Conservation (phyloP, 2,329 filamentous ascomycete genomes). For the Apiospora pterosperma region DNA sequence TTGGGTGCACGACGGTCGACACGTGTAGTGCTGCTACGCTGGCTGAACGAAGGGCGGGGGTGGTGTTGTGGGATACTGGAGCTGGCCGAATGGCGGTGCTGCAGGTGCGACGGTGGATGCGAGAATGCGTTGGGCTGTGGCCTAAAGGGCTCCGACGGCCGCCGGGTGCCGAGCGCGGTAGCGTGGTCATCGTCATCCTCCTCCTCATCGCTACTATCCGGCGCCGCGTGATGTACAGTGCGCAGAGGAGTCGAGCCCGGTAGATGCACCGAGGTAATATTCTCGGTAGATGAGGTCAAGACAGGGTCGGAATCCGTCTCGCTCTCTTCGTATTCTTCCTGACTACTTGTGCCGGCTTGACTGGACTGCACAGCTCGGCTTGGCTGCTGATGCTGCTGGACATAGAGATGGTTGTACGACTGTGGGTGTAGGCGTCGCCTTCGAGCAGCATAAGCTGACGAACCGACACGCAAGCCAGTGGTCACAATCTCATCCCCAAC, state of each 20-base stretch:
- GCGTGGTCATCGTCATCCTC: conserved; percentile 71
- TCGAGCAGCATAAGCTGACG: conserved; percentile 54
- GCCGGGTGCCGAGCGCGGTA: conserved; percentile 67
- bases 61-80: conserved; percentile 47
- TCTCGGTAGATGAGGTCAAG: conserved; percentile 57
- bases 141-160: conserved; percentile 61
- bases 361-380: conserved; percentile 21
- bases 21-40: conserved; percentile 46
- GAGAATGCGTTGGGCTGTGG: conserved; percentile 92
- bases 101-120: conserved; percentile 63
- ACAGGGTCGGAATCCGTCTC: conserved; percentile 81
- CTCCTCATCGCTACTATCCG: conserved; percentile 46
- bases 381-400: conserved; percentile 32
- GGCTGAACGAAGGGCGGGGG: conserved; percentile 46
- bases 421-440: conserved; percentile 46
- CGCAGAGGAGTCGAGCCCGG: conserved; percentile 30
- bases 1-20: conserved; percentile 48
- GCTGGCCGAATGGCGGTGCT: conserved; percentile 47
- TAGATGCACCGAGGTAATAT: conserved; percentile 31
- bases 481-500: conserved; percentile 87
- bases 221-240: conserved; percentile 32
- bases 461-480: conserved; percentile 76
- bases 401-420: conserved; percentile 17
- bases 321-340: conserved; percentile 92
- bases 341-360: conserved; percentile 63